phyloP scores from a whole-genome alignment of 805 yeast genomes.

The Schwanniomyces polymorphus region DNA sequence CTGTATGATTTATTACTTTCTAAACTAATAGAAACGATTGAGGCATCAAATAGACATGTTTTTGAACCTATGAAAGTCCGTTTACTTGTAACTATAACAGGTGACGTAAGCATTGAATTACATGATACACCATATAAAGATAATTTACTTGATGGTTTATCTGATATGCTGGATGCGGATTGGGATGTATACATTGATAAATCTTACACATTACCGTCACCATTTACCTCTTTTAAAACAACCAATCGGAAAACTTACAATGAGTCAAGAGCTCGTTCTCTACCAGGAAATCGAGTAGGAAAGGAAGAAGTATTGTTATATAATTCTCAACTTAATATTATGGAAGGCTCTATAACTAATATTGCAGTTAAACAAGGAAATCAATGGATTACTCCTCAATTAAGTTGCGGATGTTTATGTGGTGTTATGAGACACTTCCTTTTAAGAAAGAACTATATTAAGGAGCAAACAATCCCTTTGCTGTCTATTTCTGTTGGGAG shows the following conservation, averaged over 20 bases:
- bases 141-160: constrained; percentile 31
- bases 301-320: constrained; percentile 68
- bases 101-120: constrained; percentile 30
- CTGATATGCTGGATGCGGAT: constrained; percentile 5
- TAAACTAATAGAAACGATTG: constrained; percentile 27
- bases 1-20: constrained; percentile 41
- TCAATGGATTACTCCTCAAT: constrained; percentile 79
- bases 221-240: constrained; percentile 87
- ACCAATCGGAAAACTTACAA: constrained; percentile 67
- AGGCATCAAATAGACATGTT: constrained; percentile 17
- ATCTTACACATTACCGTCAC: constrained; percentile 54
- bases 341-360: constrained; percentile 84
- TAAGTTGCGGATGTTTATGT: constrained; percentile 77
- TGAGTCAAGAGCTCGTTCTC: constrained; percentile 54
- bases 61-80: constrained; percentile 32
- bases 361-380: constrained; percentile 61
- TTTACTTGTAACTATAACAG: constrained; percentile 26
- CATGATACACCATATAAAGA: constrained; percentile 23
- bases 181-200: constrained; percentile 69
- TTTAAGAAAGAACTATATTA: constrained; percentile 49
- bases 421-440: constrained; percentile 77
- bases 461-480: constrained; percentile 51
- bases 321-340: constrained; percentile 56
- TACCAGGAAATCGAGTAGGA: constrained; percentile 37
- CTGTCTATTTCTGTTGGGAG: constrained; percentile 62